Conservation (phyloP, 768 basidiomycete species). For the Paxillus ammoniavirescens region DNA sequence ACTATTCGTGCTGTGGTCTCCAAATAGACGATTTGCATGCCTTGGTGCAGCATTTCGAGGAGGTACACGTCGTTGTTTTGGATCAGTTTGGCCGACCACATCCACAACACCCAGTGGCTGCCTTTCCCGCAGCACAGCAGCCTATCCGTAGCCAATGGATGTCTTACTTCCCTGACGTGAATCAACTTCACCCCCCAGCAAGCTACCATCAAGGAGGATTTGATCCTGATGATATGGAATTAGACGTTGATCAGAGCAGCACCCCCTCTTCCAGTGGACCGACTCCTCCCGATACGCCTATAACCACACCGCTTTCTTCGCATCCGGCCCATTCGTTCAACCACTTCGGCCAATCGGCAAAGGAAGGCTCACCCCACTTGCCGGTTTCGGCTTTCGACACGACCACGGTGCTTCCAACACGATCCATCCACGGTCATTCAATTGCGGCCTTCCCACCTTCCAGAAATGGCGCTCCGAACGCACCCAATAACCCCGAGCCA, state of each 20-base stretch:
- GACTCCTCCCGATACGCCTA: conserved; percentile 44
- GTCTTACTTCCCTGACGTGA: conserved; percentile 26
- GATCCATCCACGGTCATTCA: conserved; percentile 36
- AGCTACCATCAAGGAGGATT: conserved; percentile 42
- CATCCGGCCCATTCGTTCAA: conserved; percentile 31
- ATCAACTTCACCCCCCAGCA: conserved; percentile 24
- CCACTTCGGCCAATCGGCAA: conserved; percentile 30
- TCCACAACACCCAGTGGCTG: conserved; percentile 20
- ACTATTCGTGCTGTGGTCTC: conserved; percentile 89
- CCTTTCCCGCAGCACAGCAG: conserved; percentile 35
- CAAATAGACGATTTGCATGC: conserved; percentile 75
- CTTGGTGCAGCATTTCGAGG: conserved; percentile 90
- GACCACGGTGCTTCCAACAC: conserved; percentile 51
- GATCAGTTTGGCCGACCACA: conserved; percentile 41
- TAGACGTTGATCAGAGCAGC: conserved; percentile 61
- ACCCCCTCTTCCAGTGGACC: conserved; percentile 44
- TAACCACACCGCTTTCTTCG: conserved; percentile 41
- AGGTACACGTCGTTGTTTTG: conserved; percentile 79
- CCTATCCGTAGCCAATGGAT: conserved; percentile 32
- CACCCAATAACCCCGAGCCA: conserved; percentile 44
- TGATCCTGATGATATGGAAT: conserved; percentile 82
- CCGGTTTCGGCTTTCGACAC: conserved; percentile 53
- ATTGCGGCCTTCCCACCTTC: conserved; percentile 34
- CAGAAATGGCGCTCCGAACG: conserved; percentile 25
- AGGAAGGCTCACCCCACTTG: conserved; percentile 24